Base-by-base conservation (phyloP, 768 basidiomycete species). In the Tephrocybe sp. region DNA sequence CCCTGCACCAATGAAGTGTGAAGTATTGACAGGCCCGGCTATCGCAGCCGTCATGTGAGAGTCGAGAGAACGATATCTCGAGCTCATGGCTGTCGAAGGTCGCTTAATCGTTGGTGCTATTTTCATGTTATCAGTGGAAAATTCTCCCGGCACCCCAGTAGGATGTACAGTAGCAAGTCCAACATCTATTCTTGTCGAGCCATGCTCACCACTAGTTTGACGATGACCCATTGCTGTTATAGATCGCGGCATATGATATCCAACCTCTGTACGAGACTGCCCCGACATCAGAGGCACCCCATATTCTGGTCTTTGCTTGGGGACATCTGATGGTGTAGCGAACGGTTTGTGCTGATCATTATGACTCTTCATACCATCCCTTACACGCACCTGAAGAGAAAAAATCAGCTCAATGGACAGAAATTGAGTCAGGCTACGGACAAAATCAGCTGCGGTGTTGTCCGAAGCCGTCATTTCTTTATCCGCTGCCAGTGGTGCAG, bases 161-260 rank as follows among this genome's bases (percentile, higher is more conserved):
- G 13, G 8, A 9, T 13, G 12, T 27, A 42, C 22, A 45, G 38
- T 44, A 13, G 31, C 9, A 24, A 25, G 19, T 1, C 29, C 44
- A 9, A 15, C 13, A 15, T 19, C 12, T 39, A 27, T 24, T 22
- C 45, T 24, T 41, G 30, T 21, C 19, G 44, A 18, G 5, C 30
- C 23, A 18, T 27, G 31, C 42, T 50, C 45, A 15, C 18, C 37
- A 11, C 23, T 38, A 23, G 18, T 27, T 37, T 55, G 65, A 19
- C 49, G 58, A 42, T 49, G 47, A 12, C 55, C 57, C 48, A 50
- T 50, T 13, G 47, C 49, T 5, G 59, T 59, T 12, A 53, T 52
- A 31, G 58, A 54, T 15, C 53, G 52, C n/a, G 25, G 43, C 24
- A 54, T 40, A 8, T 45, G 29, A 31, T 41, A 7, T 25, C 45